Conservation (phyloP, 2,329 filamentous ascomycete species). For the Aspergillus bombycis region DNA sequence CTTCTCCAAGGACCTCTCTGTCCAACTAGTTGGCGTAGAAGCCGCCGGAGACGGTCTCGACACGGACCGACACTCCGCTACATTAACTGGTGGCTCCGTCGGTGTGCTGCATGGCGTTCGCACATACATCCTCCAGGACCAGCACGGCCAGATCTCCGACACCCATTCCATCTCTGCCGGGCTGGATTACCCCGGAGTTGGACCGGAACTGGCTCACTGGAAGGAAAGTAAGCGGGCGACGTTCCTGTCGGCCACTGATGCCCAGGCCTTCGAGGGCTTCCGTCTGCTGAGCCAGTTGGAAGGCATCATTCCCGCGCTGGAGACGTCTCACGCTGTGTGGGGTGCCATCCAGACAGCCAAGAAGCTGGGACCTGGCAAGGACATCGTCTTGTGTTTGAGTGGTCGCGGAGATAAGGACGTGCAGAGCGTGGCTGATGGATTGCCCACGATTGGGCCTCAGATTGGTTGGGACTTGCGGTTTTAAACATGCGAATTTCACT, state of each 20-base stretch:
- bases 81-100: constrained; percentile 78
- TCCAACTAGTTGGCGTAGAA: constrained; percentile 91
- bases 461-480: constrained; percentile 65
- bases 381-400: constrained; percentile 87
- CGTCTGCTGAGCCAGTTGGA: constrained; percentile 79
- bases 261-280: constrained; percentile 84
- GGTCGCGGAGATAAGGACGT: constrained; percentile 96
- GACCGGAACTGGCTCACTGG: constrained; percentile 85
- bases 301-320: constrained; percentile 92
- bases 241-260: constrained; percentile 88
- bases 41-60: constrained; percentile 87
- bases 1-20: constrained; percentile 76
- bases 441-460: constrained; percentile 79
- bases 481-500: background rate
- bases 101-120: constrained; percentile 93
- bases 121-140: constrained; percentile 88
- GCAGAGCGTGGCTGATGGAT: constrained; percentile 88
- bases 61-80: constrained; percentile 79
- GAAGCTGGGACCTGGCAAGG: constrained; percentile 80
- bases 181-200: constrained; percentile 92
- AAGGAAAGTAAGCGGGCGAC: constrained; percentile 82
- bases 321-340: constrained; percentile 86
- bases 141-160: constrained; percentile 84
- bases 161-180: constrained; percentile 93
- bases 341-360: constrained; percentile 86